Conservation (phyloP, 2,329 filamentous ascomycete genomes). For the Monosporascus sp. region DNA sequence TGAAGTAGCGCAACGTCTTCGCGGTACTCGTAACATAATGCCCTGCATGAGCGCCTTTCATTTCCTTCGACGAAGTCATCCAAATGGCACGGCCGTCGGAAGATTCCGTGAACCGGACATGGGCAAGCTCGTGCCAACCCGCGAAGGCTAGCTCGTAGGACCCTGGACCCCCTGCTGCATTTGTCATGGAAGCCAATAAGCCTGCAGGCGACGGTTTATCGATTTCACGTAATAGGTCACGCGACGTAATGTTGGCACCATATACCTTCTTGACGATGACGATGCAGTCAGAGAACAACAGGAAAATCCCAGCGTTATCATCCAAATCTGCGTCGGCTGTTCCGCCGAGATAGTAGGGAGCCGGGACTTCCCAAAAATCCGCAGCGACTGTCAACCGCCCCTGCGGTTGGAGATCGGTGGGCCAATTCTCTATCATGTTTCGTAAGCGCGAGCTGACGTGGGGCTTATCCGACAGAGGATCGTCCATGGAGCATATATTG, state of each 20-base stretch:
- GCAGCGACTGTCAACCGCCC: conserved; percentile 77
- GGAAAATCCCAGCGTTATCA: conserved; percentile 62
- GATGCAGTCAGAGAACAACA: conserved; percentile 80
- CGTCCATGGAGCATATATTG: conserved; percentile 93
- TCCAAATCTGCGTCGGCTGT: conserved; percentile 32
- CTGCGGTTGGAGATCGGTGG: conserved; percentile 61
- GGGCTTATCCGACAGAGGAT: conserved; percentile 61
- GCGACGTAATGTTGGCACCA: conserved; percentile 60
- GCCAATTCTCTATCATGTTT: conserved; percentile 75
- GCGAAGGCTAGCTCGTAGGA: conserved; percentile 70
- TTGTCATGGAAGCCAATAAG: conserved; percentile 58
- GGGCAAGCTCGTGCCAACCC: conserved; percentile 64
- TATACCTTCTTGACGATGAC: conserved; percentile 69
- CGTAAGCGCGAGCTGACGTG: conserved; percentile 70
- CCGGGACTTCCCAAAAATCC: conserved; percentile 71
- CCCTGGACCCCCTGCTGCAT: conserved; percentile 54
- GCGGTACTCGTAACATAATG: conserved; percentile 43
- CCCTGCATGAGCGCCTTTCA: conserved; percentile 49
- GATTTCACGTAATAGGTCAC: conserved; percentile 76
- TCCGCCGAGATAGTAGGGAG: conserved; percentile 57
- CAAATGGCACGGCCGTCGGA: conserved; percentile 59
- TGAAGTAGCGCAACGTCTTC: conserved; percentile 61
- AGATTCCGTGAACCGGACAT: conserved; percentile 70
- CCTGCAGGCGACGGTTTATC: conserved; percentile 70
- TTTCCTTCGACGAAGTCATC: conserved; percentile 59